Evolutionary conservation across 257 asterid genomes (phyloP).

Genomic region (Lavandula angustifolia): DNA sequence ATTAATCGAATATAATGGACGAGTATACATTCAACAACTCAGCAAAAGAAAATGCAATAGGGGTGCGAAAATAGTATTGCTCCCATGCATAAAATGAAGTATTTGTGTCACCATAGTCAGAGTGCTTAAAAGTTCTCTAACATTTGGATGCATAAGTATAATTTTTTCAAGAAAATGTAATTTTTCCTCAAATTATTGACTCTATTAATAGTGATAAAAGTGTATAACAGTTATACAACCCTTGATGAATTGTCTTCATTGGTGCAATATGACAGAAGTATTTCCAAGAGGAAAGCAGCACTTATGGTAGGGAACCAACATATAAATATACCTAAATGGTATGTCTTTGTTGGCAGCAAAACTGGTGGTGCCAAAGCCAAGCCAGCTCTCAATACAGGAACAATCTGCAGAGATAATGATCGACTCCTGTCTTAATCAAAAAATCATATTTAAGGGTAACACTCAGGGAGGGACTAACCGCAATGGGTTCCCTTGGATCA

Average conservation of each 20-base stretch:
- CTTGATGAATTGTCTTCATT: neutral
- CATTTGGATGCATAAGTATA: neutral
- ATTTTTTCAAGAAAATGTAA: neutral
- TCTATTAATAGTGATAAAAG: neutral
- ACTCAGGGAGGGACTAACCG: conserved; percentile 52
- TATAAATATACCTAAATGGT: conserved; percentile 78
- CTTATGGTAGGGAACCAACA: conserved; percentile 16
- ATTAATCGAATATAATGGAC: neutral
- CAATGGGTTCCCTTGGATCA: conserved; percentile 96
- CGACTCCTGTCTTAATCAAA: conserved; percentile 10
- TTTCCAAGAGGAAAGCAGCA: conserved; percentile 17
- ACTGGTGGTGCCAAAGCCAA: conserved; percentile 90
- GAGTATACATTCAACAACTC: conserved; percentile 24
- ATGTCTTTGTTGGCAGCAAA: conserved; percentile 78
- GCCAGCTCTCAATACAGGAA: conserved; percentile 99
- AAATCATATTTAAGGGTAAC: neutral
- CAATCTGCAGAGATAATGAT: conserved; percentile 55
- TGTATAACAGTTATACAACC: neutral
- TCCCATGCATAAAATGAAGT: neutral
- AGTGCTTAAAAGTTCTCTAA: neutral
- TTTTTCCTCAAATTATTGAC: neutral
- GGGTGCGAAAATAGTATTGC: conserved; percentile 8
- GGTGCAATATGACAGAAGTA: conserved; percentile 20
- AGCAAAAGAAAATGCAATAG: neutral
- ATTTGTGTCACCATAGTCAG: neutral